Base-by-base conservation (phyloP, 352 stramenopile genomes). In the Salisapilia sapeloensis region DNA sequence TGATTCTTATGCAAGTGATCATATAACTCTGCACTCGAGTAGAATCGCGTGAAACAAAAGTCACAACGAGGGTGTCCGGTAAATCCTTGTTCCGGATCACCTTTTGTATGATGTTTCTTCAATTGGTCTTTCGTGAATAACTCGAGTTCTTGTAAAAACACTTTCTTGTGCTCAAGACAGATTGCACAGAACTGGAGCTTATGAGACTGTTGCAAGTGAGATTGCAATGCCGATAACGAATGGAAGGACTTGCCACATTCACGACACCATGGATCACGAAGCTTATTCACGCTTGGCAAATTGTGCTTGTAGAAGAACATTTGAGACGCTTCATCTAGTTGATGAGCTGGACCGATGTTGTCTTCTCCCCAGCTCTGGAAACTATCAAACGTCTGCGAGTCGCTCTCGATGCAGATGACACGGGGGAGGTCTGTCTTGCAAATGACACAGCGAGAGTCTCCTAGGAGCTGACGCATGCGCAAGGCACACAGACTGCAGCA, bases 1-100 rank as follows among this genome's bases (percentile, higher is more conserved):
- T 94, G 81, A 41, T 92, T 83, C 57, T 93, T 91, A 29, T 76
- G 67, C 45, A 94, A 34, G 32, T 94, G 81, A 8, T 93, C 70
- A 44, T 92, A 90, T 21, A 94, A 50, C 37, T 92, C 70, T 9
- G 69, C 58, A 2, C 69, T 90, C 11, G 80, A 82, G 50, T 94
- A 94, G 45, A 74, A 86, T 4, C 76, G 54, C 15, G 58, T 69
- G 30, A 82, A 80, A 38, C 81, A 94, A 42, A 94, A 94, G 40
- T 93, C 76, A 36, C 81, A 94, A 11, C 65, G 44, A 11, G 81
- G 81, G 35, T 94, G 81, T 14, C 81, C 81, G 24, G 59, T 41
- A 24, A 93, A 93, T 3, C 81, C 81, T 29, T 91, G 53, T 19
- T 48, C 48, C 6, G 70, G 62, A 18, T 71, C 63, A 4, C 78